Conservation (phyloP, 805 yeast species). For the Isabelozyma rhagii region DNA sequence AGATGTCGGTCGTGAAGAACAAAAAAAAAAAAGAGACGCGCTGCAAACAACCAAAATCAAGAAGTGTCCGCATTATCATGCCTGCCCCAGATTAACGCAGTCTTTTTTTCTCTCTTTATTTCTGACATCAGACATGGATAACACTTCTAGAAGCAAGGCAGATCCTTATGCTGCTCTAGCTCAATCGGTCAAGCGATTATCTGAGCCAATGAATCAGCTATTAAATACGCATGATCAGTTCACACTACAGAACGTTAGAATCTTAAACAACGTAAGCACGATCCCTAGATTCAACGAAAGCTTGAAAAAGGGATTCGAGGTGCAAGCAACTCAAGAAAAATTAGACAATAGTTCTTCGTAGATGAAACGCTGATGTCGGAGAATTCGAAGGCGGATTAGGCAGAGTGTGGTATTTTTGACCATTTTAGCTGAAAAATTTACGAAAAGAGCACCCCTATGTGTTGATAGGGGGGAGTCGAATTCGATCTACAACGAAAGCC, state of each 20-base stretch:
- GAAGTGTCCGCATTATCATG: no score
- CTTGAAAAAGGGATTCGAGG: not conserved
- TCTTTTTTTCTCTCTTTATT: not conserved
- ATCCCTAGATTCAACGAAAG: not conserved
- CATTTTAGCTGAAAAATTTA: not conserved
- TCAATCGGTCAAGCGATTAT: slow-evolving; percentile 17
- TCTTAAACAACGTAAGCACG: slow-evolving; percentile 16
- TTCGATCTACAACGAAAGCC: no score
- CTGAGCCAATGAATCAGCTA: slow-evolving; percentile 21
- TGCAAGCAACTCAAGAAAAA: not conserved
- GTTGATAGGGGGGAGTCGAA: no score
- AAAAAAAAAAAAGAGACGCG: no score
- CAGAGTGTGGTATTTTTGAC: not conserved
- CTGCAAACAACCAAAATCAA: no score
- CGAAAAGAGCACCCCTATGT: not conserved
- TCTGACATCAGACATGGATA: not conserved
- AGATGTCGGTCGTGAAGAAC: no score
- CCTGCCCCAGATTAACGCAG: not conserved
- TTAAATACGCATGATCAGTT: slow-evolving; percentile 27
- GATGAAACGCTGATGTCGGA: not conserved
- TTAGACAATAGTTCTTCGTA: not conserved
- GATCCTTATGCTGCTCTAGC: slow-evolving; percentile 26
- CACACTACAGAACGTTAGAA: slow-evolving; percentile 21
- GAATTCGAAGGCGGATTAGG: not conserved
- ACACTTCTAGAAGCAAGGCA: not conserved